Conservation (phyloP, 2,329 filamentous ascomycete species). For the Neoscytalidium dimidiatum region DNA sequence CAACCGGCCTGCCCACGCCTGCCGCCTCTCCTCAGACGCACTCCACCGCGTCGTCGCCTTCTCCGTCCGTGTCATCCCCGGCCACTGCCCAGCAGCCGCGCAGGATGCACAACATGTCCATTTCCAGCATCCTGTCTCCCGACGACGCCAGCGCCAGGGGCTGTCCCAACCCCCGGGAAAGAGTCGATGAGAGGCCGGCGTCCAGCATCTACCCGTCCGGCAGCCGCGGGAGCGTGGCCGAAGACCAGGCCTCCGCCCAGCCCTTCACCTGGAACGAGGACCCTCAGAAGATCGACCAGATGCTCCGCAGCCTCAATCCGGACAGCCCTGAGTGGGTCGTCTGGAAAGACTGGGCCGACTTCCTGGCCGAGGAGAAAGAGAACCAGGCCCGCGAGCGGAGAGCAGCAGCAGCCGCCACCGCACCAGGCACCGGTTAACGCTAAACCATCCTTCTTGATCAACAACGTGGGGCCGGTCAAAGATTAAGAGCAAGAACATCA, state of each 20-base stretch:
- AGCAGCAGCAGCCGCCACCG: not conserved
- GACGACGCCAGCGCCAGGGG: not conserved
- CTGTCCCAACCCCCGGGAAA: not conserved
- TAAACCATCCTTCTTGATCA: not conserved
- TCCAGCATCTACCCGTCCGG: not conserved
- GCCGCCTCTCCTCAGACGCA: constrained; percentile 14
- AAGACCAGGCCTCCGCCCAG: not conserved
- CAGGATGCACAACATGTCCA: constrained; percentile 20
- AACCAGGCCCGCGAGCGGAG: not conserved
- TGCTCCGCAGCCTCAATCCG: constrained; percentile 14
- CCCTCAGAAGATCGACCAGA: constrained; percentile 14
- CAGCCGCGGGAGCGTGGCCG: not conserved
- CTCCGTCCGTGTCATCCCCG: not conserved
- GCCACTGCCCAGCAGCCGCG: not conserved
- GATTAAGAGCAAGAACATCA: not conserved
- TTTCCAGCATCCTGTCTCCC: constrained; percentile 17
- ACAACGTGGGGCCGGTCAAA: not conserved
- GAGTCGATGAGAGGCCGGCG: not conserved
- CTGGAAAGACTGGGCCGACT: constrained; percentile 19
- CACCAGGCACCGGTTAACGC: constrained; percentile 1
- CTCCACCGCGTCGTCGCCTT: not conserved
- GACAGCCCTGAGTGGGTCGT: constrained; percentile 16
- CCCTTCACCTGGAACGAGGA: constrained; percentile 13
- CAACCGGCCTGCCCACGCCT: constrained; percentile 17
- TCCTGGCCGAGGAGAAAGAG: constrained; percentile 12